Evolutionary conservation across 2,329 filamentous ascomycete species (phyloP).

Genomic region (Ambrosiella beaveri): DNA sequence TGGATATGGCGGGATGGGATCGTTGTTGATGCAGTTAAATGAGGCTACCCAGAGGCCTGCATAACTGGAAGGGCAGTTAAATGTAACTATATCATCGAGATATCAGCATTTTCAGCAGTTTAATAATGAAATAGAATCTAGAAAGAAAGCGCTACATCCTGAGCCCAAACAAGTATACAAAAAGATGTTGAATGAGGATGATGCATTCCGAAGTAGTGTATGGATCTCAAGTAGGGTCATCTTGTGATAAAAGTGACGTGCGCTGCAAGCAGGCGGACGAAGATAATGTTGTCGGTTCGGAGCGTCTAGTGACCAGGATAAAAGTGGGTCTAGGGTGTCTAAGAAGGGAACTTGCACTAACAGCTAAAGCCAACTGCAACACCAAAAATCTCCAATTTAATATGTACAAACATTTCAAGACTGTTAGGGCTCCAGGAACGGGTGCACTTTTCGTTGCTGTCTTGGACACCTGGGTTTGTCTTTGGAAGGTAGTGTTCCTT

Average conservation of each 20-base stretch:
- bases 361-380: not conserved
- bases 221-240: constrained; percentile 8
- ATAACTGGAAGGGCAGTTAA: too few species aligned
- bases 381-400: not conserved
- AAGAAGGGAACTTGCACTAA: not conserved
- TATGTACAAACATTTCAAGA: not conserved
- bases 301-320: constrained; percentile 10
- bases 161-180: constrained; percentile 8
- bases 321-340: constrained; percentile 1
- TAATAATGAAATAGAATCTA: not conserved
- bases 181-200: not conserved
- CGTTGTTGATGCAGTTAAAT: not conserved
- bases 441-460: not conserved
- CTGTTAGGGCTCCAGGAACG: not conserved
- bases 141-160: constrained; percentile 6
- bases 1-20: not conserved
- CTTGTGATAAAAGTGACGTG: not conserved
- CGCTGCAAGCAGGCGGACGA: constrained; percentile 7
- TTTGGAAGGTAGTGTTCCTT: constrained; percentile 1
- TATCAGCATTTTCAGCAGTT: not conserved
- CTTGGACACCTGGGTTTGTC: not conserved
- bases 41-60: too few species aligned
- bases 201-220: not conserved
- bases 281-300: constrained; percentile 9
- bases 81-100: not conserved